Percentiles rank a stretch among this genome's conserved stretches.
Evolutionary conservation across 768 basidiomycete genomes (phyloP).

Genomic region (Rhizopogon vulgaris): DNA sequence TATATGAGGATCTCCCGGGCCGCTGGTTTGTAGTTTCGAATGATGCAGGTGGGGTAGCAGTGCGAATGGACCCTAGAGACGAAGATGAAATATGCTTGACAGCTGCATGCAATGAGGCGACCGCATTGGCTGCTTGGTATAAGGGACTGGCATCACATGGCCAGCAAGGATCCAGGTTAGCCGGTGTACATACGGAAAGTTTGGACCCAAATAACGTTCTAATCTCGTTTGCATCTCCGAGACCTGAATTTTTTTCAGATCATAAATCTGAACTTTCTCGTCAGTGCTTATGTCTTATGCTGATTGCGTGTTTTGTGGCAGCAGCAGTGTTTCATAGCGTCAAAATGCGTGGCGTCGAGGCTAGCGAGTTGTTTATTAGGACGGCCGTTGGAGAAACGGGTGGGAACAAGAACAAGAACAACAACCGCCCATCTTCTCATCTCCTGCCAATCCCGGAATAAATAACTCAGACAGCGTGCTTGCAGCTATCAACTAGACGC

Average conservation of each 20-base stretch:
- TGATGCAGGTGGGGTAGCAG: no score
- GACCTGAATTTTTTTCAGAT: not conserved
- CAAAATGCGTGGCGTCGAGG: not conserved
- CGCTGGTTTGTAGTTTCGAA: not conserved
- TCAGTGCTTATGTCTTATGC: conserved; percentile 7
- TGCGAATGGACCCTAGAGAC: no score
- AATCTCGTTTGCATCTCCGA: not conserved
- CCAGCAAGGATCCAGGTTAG: not conserved
- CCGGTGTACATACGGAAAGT: not conserved
- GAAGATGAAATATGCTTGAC: conserved; percentile 13
- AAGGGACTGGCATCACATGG: conserved; percentile 9
- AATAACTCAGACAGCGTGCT: conserved; percentile 22
- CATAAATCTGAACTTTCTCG: conserved; percentile 5
- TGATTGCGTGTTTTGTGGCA: conserved; percentile 4
- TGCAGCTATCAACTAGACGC: conserved; percentile 14
- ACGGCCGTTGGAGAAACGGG: conserved; percentile 5
- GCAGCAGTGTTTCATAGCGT: not conserved
- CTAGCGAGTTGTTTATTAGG: not conserved
- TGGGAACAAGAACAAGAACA: conserved; percentile 24
- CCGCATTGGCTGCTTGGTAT: conserved; percentile 7
- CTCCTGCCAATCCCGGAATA: conserved; percentile 30
- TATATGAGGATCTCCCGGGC: no score
- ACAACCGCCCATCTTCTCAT: conserved; percentile 21
- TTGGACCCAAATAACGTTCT: conserved; percentile 1
- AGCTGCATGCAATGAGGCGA: conserved; percentile 13